Percentiles rank a stretch among this genome's conserved stretches.
These are phyloP conservation scores for Hyphodiscus hymeniophilus DNA, from an alignment of 495 filamentous ascomycete genomes.

Conservation along the genomic window DNA sequence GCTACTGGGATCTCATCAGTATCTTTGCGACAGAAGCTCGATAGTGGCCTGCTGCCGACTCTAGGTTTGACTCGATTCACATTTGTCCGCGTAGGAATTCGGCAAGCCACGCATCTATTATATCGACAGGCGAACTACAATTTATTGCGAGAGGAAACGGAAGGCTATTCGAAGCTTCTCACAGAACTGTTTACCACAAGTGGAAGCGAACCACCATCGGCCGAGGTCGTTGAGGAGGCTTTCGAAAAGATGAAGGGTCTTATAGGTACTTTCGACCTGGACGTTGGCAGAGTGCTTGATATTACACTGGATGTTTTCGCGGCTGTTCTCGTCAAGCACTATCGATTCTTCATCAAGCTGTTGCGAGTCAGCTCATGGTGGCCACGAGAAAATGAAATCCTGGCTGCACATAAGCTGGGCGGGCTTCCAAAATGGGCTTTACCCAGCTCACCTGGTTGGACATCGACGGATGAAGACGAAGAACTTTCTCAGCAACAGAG, in stretches of 20 bases:
- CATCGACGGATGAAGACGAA: slow-evolving; percentile 57
- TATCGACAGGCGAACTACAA: slow-evolving; percentile 98
- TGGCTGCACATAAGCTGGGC: neutral
- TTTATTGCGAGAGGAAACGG: slow-evolving; percentile 86
- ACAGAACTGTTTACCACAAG: slow-evolving; percentile 84
- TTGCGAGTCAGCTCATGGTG: slow-evolving; percentile 93
- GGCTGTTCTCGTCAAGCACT: slow-evolving; percentile 73
- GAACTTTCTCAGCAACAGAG: slow-evolving; percentile 38
- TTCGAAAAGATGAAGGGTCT: slow-evolving; percentile 76
- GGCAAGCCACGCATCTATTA: slow-evolving; percentile 82
- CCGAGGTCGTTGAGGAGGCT: slow-evolving; percentile 58
- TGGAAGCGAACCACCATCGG: slow-evolving; percentile 49
- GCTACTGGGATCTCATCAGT: slow-evolving; percentile 62
- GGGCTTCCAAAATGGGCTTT: slow-evolving; percentile 77
- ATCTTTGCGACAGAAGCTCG: slow-evolving; percentile 76
- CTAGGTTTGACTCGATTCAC: slow-evolving; percentile 75
- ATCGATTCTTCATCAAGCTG: slow-evolving; percentile 87
- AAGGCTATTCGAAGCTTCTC: slow-evolving; percentile 83
- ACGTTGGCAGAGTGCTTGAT: slow-evolving; percentile 90
- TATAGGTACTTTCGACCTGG: slow-evolving; percentile 87
- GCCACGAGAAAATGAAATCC: slow-evolving; percentile 46
- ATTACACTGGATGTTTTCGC: slow-evolving; percentile 86
- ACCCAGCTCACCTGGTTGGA: slow-evolving; percentile 52
- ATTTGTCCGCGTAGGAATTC: slow-evolving; percentile 73
- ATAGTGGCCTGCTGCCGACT: slow-evolving; percentile 61